Percentiles rank a stretch among this genome's conserved stretches.
Evolutionary conservation across 2,329 filamentous ascomycete genomes (phyloP).

Genomic region (Stagonosporopsis tanaceti): DNA sequence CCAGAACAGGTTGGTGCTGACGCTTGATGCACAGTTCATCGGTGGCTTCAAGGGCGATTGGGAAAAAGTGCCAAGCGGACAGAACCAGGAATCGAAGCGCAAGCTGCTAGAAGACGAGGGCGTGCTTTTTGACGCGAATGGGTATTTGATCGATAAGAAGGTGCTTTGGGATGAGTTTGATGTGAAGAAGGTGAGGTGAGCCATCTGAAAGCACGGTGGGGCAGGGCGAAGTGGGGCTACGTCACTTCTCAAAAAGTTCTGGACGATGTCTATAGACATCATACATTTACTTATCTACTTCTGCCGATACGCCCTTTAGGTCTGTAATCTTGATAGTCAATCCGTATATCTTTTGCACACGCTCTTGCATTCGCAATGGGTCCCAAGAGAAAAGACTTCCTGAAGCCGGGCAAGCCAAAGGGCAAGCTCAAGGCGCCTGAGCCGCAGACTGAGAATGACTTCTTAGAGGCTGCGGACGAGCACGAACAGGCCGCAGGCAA

Average conservation of each 20-base stretch:
- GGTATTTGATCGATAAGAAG: constrained; percentile 62
- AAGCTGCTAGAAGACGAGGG: constrained; percentile 69
- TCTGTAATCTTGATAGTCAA: neutral
- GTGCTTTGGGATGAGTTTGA: constrained; percentile 57
- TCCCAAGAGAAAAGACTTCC: constrained; percentile 42
- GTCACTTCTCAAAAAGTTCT: constrained; percentile 28
- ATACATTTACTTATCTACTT: neutral
- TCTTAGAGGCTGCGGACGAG: constrained; percentile 71
- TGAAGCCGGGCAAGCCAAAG: constrained; percentile 41
- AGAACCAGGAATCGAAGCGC: constrained; percentile 71
- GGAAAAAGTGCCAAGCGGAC: constrained; percentile 67
- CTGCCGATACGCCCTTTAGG: no score
- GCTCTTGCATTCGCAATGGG: constrained; percentile 28
- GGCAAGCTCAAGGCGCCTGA: constrained; percentile 51
- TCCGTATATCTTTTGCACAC: neutral
- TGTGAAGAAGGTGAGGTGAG: constrained; percentile 32
- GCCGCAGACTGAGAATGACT: constrained; percentile 72
- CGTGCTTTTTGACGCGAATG: constrained; percentile 67
- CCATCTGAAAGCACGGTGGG: neutral
- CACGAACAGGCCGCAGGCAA: constrained; percentile 77
- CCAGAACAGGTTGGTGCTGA: neutral
- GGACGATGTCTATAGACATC: neutral
- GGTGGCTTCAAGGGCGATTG: constrained; percentile 76
- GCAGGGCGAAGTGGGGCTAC: constrained; percentile 23
- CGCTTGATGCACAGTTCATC: constrained; percentile 49